A percentile compares a stretch with the other conserved stretches of the same genome.
These are phyloP conservation scores for Leccinum obscurum DNA, from an alignment of 768 basidiomycete species.

Conservation along the genomic window DNA sequence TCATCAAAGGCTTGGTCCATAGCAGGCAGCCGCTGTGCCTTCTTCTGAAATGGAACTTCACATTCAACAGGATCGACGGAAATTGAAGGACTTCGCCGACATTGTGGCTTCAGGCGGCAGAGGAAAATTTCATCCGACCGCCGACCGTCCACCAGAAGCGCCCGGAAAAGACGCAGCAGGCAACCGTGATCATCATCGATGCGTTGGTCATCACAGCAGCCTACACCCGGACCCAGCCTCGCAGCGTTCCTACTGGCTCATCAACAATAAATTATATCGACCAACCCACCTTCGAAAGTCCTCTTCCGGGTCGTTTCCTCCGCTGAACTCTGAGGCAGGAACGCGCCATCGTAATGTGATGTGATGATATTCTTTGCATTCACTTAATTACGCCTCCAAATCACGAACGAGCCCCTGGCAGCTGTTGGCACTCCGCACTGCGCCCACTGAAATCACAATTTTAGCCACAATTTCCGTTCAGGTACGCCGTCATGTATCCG, in stretches of 20 bases:
- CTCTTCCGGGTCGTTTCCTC: background rate
- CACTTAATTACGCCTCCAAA: conserved; percentile 38
- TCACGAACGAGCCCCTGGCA: conserved; percentile 33
- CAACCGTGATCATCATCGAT: conserved; percentile 36
- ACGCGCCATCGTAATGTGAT: conserved; percentile 27
- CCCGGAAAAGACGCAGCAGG: conserved; percentile 42
- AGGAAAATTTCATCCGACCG: conserved; percentile 46
- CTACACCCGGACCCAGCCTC: conserved; percentile 40
- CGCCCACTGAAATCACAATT: conserved; percentile 43
- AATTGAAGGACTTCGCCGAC: conserved; percentile 33
- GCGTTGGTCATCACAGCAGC: conserved; percentile 45
- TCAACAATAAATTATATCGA: conserved; percentile 3
- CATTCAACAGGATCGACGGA: background rate
- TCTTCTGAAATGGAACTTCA: background rate
- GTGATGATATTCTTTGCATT: conserved; percentile 37
- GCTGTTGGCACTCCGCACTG: conserved; percentile 30
- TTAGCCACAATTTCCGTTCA: background rate
- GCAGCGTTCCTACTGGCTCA: conserved; percentile 20
- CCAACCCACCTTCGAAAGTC: background rate
- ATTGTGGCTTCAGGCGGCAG: conserved; percentile 40
- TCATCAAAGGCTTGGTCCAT: conserved; percentile 18
- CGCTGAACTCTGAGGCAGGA: conserved; percentile 35
- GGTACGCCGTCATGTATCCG: no score
- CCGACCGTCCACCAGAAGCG: conserved; percentile 48
- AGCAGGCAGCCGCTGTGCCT: conserved; percentile 32